Base-by-base conservation (phyloP, 371 early-diverging fungal genomes). In the Rhizopus stolonifer region DNA sequence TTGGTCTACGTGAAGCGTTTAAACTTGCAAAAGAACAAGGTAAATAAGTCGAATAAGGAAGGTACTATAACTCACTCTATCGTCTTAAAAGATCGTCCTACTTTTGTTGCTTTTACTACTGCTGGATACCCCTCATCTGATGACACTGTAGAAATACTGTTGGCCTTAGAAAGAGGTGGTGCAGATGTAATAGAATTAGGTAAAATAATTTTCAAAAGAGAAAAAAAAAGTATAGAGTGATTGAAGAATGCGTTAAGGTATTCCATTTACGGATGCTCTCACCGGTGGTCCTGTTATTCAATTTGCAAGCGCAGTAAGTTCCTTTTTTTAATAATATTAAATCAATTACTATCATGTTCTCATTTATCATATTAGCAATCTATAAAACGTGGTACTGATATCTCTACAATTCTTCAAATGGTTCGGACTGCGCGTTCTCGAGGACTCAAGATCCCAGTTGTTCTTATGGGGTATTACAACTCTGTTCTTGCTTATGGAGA, bases 401-500 rank as follows among this genome's bases (percentile, higher is more conserved):
- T 97, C 45, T 67, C 81, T 3, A 72, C 72, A 64, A 94, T 95
- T 71, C 73, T 96, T 45, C 73, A 82, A 24, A 83, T 86, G 63
- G 95, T 95, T 21, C 68, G 74, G n/a, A 77, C 86, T 53, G 97
- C 97, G 3, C 88, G 96, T 34, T 59, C 77, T 24, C 76, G 77
- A 40, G 97, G 97, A 11, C 83, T 97, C 14, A 84, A 78, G 50
- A 82, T 87, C 8, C 99, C 99, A 6, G 82, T 98, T 31, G 80
- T 98, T 22, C 89, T 98, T 58, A 97, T 98, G 98, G 97, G 96
- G 25, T 98, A 98, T 83, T 95, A 90, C 81, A 98, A 98, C 72
- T 93, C 96, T 25, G 85, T 97, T 49, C 80, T 92, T 52, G 91
- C 86, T 52, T 95, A 95, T 66, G 98, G 97, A 25, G 94, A 95